Conservation (phyloP, 2,329 filamentous ascomycete genomes). For the Ophiosphaerella korrae region DNA sequence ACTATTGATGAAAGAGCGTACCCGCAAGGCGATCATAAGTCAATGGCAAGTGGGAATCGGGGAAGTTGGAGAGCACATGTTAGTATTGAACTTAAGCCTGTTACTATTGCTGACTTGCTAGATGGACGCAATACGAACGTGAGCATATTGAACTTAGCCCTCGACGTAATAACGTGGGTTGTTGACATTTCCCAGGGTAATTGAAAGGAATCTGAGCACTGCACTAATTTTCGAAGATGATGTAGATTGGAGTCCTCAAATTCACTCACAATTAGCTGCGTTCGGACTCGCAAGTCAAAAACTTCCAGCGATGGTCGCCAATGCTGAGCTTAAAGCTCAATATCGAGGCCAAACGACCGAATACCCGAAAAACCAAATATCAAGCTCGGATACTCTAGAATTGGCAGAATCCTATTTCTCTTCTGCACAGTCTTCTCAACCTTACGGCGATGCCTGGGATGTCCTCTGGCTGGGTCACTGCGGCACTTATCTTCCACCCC, state of each 20-base stretch:
- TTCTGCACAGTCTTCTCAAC: conserved; percentile 19
- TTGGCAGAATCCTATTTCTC: conserved; percentile 12
- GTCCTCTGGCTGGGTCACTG: conserved; percentile 50
- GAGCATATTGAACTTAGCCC: background rate
- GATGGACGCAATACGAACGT: conserved; percentile 25
- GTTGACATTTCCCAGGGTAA: conserved; percentile 18
- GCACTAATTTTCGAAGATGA: conserved; percentile 35
- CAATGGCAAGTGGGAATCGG: conserved; percentile 19
- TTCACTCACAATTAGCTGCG: conserved; percentile 20
- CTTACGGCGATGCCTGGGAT: conserved; percentile 44
- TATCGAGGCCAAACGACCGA: conserved; percentile 7
- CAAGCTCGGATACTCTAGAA: conserved; percentile 3
- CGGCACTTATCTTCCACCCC: conserved; percentile 27
- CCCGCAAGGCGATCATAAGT: conserved; percentile 39
- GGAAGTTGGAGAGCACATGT: conserved; percentile 37
- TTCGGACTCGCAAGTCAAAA: conserved; percentile 16
- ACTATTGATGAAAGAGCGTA: conserved; percentile 39
- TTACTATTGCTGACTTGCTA: too few species aligned
- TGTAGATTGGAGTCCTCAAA: conserved; percentile 31
- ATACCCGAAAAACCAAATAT: background rate
- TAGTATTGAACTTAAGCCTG: background rate
- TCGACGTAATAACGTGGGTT: background rate
- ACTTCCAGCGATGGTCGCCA: conserved; percentile 13
- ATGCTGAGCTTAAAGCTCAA: conserved; percentile 1
- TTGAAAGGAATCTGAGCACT: conserved; percentile 26